Percentiles rank a stretch among this genome's conserved stretches.
Evolutionary conservation across 306 rosid species (phyloP).

Genomic region (Lathyrus sativus): DNA sequence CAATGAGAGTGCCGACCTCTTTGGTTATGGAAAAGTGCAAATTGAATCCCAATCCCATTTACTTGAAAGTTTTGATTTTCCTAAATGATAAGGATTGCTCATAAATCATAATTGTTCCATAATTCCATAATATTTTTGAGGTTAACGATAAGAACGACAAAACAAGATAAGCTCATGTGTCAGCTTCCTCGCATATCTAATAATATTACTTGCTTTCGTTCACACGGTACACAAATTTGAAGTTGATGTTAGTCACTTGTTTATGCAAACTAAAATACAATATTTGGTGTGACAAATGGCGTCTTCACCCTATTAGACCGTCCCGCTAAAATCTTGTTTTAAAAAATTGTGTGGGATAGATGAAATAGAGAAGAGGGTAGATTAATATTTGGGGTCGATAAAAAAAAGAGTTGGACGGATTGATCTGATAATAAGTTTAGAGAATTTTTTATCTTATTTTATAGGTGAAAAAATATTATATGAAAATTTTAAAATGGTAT

Average conservation of each 20-base stretch:
- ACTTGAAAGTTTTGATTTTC: constrained; percentile 22
- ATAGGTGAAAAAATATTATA: no score
- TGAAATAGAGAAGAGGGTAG: no score
- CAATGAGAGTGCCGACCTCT: constrained; percentile 40
- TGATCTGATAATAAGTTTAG: no score
- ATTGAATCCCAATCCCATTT: constrained; percentile 13
- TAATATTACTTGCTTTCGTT: constrained; percentile 17
- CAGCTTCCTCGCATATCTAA: constrained; percentile 42
- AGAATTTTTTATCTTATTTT: no score
- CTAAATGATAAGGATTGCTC: constrained; percentile 40
- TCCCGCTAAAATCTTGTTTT: no score
- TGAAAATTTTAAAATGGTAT: no score
- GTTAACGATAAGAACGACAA: constrained; percentile 51
- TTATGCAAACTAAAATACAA: background rate
- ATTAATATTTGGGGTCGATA: no score
- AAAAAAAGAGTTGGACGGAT: no score
- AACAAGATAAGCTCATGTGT: constrained; percentile 51
- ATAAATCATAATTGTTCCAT: constrained; percentile 48
- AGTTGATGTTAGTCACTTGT: background rate
- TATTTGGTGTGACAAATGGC: no score
- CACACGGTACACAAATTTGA: constrained; percentile 33
- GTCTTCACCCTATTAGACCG: no score
- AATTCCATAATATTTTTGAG: constrained; percentile 20
- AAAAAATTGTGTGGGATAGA: no score
- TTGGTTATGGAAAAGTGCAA: constrained; percentile 28